phyloP scores from a whole-genome alignment of 768 basidiomycete genomes.

The Podaxis rugospora region DNA sequence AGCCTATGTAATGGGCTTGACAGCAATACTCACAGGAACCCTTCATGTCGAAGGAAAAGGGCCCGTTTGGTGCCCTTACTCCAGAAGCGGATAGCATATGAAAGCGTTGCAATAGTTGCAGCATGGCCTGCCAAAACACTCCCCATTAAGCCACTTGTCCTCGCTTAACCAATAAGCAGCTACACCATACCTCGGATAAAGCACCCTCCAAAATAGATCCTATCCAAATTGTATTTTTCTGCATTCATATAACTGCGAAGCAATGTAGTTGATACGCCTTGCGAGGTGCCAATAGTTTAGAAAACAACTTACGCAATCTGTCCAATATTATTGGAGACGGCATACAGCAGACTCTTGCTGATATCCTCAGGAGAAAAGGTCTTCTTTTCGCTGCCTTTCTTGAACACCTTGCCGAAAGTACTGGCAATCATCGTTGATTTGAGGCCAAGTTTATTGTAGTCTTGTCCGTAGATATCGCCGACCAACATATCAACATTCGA shows the following conservation, averaged over 20 bases:
- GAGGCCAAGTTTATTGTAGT: slow-evolving; percentile 90
- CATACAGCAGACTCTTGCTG: slow-evolving; percentile 90
- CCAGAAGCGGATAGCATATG: slow-evolving; percentile 99
- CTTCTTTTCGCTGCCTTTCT: slow-evolving; percentile 75
- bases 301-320: slow-evolving; percentile 88
- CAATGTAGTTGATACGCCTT: not conserved
- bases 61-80: slow-evolving; percentile 96
- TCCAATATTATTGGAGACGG: slow-evolving; percentile 97
- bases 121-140: slow-evolving; percentile 68
- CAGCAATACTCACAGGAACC: slow-evolving; percentile 74
- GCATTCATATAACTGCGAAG: slow-evolving; percentile 92
- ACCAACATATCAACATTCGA: slow-evolving; percentile 96
- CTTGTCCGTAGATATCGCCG: slow-evolving; percentile 98
- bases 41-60: slow-evolving; percentile 95
- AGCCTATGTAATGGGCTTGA: not conserved
- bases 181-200: slow-evolving; percentile 84
- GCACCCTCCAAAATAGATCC: slow-evolving; percentile 98
- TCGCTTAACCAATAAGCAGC: slow-evolving; percentile 7
- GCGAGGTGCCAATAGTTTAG: not conserved
- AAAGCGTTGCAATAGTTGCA: slow-evolving; percentile 93
- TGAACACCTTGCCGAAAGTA: slow-evolving; percentile 98
- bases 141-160: slow-evolving; percentile 10
- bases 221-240: slow-evolving; percentile 93
- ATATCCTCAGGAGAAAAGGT: slow-evolving; percentile 90
- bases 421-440: slow-evolving; percentile 98